These are phyloP conservation scores for Dendrostoma leiphaemia DNA, from an alignment of 2,329 filamentous ascomycete genomes.

Conservation along the genomic window DNA sequence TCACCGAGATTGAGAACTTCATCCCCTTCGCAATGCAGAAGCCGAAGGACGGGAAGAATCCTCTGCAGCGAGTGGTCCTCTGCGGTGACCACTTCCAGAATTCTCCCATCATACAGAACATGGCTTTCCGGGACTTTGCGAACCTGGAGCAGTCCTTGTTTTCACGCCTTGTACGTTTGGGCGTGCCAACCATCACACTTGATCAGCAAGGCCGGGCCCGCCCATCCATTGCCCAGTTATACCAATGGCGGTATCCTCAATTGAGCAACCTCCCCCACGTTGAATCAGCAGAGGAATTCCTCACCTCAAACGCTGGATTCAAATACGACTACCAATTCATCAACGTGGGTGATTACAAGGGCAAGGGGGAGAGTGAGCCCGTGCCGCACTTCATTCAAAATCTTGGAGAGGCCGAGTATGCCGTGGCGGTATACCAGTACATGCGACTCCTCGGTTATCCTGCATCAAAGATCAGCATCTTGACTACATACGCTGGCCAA, in stretches of 20 bases:
- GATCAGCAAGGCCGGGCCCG: slow-evolving; percentile 93
- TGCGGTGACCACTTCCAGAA: slow-evolving; percentile 97
- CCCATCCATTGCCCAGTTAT: slow-evolving; percentile 81
- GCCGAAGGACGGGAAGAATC: slow-evolving; percentile 67
- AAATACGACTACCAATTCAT: slow-evolving; percentile 96
- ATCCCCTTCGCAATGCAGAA: slow-evolving; percentile 92
- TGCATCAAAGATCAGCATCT: slow-evolving; percentile 76
- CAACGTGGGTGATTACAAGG: slow-evolving; percentile 91
- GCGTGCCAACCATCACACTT: slow-evolving; percentile 85
- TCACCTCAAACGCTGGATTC: slow-evolving; percentile 85
- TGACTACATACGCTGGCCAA: slow-evolving; percentile 93
- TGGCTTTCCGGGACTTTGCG: slow-evolving; percentile 91
- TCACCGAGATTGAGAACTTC: slow-evolving; percentile 96
- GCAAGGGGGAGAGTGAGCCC: slow-evolving; percentile 82
- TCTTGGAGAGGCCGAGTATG: slow-evolving; percentile 93
- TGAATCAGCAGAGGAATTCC: slow-evolving; percentile 66
- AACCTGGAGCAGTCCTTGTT: slow-evolving; percentile 97
- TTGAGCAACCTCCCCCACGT: slow-evolving; percentile 79
- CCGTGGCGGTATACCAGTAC: slow-evolving; percentile 92
- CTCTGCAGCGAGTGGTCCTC: slow-evolving; percentile 83
- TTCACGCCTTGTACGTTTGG: slow-evolving; percentile 82
- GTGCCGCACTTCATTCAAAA: slow-evolving; percentile 96
- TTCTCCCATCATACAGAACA: slow-evolving; percentile 90
- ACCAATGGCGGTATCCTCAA: slow-evolving; percentile 86
- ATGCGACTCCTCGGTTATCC: slow-evolving; percentile 96